Percentiles rank a stretch among this genome's conserved stretches.
These are phyloP conservation scores for Ogataea angusta DNA, from an alignment of 805 yeast species.

Conservation along the genomic window DNA sequence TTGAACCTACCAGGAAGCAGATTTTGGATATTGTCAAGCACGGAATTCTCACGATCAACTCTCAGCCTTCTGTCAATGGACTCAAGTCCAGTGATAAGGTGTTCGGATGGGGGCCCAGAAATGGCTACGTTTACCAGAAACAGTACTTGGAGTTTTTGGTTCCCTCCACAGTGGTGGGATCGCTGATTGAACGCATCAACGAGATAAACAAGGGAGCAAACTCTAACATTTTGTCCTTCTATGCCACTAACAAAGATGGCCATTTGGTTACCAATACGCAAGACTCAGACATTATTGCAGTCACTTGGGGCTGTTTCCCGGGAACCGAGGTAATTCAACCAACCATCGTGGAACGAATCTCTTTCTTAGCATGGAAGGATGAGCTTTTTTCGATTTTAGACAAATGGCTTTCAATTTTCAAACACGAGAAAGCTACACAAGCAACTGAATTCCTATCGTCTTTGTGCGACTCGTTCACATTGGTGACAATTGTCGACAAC, in stretches of 20 bases:
- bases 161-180: slow-evolving; percentile 45
- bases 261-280: slow-evolving; percentile 65
- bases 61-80: slow-evolving; percentile 92
- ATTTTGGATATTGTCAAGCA: slow-evolving; percentile 61
- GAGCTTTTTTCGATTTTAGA: slow-evolving; percentile 80
- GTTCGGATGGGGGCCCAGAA: slow-evolving; percentile 93
- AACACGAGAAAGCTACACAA: slow-evolving; percentile 27
- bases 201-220: slow-evolving; percentile 39
- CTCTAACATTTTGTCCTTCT: slow-evolving; percentile 63
- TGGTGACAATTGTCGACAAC: slow-evolving; percentile 89
- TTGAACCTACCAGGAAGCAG: slow-evolving; percentile 54
- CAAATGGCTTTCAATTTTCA: slow-evolving; percentile 60
- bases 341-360: slow-evolving; percentile 87
- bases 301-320: slow-evolving; percentile 98
- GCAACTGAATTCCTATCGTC: slow-evolving; percentile 42
- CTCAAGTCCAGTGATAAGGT: slow-evolving; percentile 62
- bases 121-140: slow-evolving; percentile 92
- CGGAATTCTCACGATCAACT: slow-evolving; percentile 80
- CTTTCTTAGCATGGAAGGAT: slow-evolving; percentile 96
- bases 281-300: slow-evolving; percentile 79
- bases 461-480: slow-evolving; percentile 57
- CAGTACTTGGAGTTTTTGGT: slow-evolving; percentile 86
- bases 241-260: slow-evolving; percentile 61
- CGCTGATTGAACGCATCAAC: slow-evolving; percentile 44
- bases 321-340: slow-evolving; percentile 94